Evolutionary conservation across 805 yeast species (phyloP).

Genomic region (Wickerhamomyces xylosicus): DNA sequence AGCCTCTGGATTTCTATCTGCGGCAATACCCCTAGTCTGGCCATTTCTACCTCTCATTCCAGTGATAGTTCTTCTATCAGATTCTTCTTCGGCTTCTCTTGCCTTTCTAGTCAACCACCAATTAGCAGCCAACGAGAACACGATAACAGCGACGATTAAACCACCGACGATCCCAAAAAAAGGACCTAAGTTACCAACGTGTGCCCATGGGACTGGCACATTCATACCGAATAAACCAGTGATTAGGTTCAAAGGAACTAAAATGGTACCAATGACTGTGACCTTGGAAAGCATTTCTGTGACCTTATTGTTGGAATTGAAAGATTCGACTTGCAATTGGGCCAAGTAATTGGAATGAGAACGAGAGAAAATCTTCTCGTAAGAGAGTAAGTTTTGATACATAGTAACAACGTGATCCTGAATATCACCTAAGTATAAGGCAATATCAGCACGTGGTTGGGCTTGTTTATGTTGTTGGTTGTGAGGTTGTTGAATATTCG

Average conservation of each 20-base stretch:
- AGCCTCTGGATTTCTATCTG: constrained; percentile 14
- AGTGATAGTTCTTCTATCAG: constrained; percentile 25
- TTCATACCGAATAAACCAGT: constrained; percentile 97
- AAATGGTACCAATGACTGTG: constrained; percentile 79
- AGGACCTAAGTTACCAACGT: constrained; percentile 39
- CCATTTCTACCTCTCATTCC: constrained; percentile 12
- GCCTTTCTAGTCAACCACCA: constrained; percentile 27
- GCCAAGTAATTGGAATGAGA: constrained; percentile 90
- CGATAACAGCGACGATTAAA: constrained; percentile 29
- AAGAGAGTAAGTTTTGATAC: constrained; percentile 83
- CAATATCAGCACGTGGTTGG: constrained; percentile 84
- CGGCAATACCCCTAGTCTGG: constrained; percentile 8
- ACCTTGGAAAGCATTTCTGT: constrained; percentile 85
- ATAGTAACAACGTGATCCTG: constrained; percentile 95
- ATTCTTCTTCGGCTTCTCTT: constrained; percentile 19
- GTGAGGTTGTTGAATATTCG: constrained; percentile 3
- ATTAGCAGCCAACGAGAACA: constrained; percentile 30
- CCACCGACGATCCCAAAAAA: constrained; percentile 59
- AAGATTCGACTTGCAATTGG: constrained; percentile 87
- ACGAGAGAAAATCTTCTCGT: constrained; percentile 87
- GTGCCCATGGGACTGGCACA: constrained; percentile 73
- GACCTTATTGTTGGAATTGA: constrained; percentile 73
- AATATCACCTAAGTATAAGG: constrained; percentile 86
- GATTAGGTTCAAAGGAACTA: constrained; percentile 81
- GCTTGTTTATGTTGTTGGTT: constrained; percentile 19